Conservation (phyloP, 495 filamentous ascomycete genomes). For the Penicillium crystallinum region DNA sequence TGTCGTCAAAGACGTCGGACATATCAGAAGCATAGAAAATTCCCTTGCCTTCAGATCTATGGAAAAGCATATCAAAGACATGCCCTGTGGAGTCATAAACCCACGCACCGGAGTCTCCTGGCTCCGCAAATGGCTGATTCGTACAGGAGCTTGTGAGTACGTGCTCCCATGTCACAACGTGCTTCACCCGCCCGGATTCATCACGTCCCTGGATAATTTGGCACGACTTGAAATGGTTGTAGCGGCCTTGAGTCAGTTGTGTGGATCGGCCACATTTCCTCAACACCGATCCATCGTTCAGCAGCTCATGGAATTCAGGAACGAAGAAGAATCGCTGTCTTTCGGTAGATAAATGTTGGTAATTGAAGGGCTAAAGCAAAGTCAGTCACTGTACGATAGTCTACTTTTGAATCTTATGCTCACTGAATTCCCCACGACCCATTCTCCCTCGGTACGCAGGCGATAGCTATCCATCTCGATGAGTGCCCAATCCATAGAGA, state of each 20-base stretch:
- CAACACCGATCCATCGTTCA: too few relatives aligned
- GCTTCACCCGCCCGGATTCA: too few relatives aligned
- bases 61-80: not conserved
- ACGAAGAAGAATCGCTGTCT: too few relatives aligned
- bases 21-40: not conserved
- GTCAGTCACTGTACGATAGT: not conserved
- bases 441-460: not conserved
- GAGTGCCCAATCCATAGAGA: not conserved
- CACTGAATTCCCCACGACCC: too few relatives aligned
- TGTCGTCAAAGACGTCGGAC: not conserved
- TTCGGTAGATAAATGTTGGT: too few relatives aligned
- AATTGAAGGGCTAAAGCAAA: too few relatives aligned
- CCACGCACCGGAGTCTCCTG: not conserved
- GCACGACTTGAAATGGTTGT: too few relatives aligned
- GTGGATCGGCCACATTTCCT: too few relatives aligned
- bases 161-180: not conserved
- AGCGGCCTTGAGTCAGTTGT: too few relatives aligned
- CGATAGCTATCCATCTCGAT: not conserved
- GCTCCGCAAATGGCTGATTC: not conserved
- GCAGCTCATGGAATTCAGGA: too few relatives aligned
- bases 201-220: too few relatives aligned
- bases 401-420: too few relatives aligned
- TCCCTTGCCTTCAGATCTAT: not conserved
- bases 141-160: not conserved
- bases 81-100: not conserved